Evolutionary conservation across 768 basidiomycete genomes (phyloP), one percentile per base, ranked within the genome.

Genomic region (Termitomyces sp.): DNA sequence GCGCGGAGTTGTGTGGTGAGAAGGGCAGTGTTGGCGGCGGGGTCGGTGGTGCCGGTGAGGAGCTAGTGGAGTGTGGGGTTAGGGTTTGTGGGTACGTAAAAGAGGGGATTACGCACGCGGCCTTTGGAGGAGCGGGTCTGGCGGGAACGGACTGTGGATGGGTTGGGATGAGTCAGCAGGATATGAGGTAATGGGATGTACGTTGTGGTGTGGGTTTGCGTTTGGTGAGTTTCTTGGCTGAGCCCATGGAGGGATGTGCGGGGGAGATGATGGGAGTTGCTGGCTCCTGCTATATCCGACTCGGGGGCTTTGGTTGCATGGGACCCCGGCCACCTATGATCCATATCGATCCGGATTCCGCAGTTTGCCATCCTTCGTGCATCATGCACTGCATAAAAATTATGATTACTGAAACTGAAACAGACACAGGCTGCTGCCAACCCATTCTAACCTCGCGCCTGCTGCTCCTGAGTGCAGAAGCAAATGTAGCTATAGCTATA

Each of bases 1-100:
- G 83, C 77, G 46, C 83, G 82, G 36, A 96, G 83, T 71, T 94
- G 91, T 51, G 78, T 74, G 6, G 77, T 82, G 59, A 95, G 84
- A 48, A 77, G 79, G 9, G 60, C 62, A 31, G 53, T 60, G 42
- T 53, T 57, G 20, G 50, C 51, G 5, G 59, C 63, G 16, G 63
- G 58, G 49, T 54, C 53, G 16, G 53, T 25, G 12, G 54, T 50
- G 3, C 56, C 54, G 7, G 54, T 81, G 59, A 81, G 76, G 44
- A 75, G 66, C 72, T 74, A 32, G 5, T n/a, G 36, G 31, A 23
- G 27, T 42, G 51, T 44, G 53, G 50, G 44, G 63, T 47, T 41
- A 60, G 56, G 31, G 45, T 83, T 70, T 42, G 56, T 5, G 16
- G 2, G 52, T 44, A 58, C 52, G 5, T 13, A 16, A 42, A 50